Evolutionary conservation across 1,139 yeast genomes (phyloP).

Genomic region (Saccharomyces uvarum): DNA sequence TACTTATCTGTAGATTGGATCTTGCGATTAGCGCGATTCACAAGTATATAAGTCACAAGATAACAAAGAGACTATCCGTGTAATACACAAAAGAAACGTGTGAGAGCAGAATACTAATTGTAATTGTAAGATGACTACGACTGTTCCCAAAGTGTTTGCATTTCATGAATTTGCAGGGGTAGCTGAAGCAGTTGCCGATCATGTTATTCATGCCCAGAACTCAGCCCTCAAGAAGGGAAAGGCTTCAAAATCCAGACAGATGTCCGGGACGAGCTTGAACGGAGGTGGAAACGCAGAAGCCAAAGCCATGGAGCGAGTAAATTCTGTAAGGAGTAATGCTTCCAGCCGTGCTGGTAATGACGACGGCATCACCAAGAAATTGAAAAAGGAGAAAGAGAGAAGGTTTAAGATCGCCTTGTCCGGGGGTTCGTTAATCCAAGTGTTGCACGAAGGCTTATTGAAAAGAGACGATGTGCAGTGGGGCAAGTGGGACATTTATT

Average conservation of each 20-base stretch:
- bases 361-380: constrained; percentile 7
- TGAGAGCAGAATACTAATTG: background rate
- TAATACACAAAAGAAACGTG: background rate
- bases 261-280: constrained; percentile 15
- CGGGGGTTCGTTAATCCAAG: constrained; percentile 87
- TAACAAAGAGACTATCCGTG: background rate
- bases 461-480: constrained; percentile 70
- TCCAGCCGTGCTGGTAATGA: constrained; percentile 8
- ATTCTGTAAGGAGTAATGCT: constrained; percentile 13
- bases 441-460: constrained; percentile 75
- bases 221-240: constrained; percentile 26
- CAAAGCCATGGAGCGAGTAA: constrained; percentile 11
- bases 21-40: background rate
- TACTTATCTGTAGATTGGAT: background rate
- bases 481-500: constrained; percentile 93
- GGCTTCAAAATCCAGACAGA: constrained; percentile 15
- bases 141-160: constrained; percentile 85
- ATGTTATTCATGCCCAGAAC: constrained; percentile 75
- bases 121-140: constrained; percentile 59
- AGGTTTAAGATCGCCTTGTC: constrained; percentile 85
- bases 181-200: constrained; percentile 92
- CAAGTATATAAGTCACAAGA: background rate
- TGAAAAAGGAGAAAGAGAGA: constrained; percentile 26
- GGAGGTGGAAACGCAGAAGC: constrained; percentile 4
- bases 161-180: constrained; percentile 85